Evolutionary conservation across 2,329 filamentous ascomycete species (phyloP).

Genomic region (Penicillium frequentans): DNA sequence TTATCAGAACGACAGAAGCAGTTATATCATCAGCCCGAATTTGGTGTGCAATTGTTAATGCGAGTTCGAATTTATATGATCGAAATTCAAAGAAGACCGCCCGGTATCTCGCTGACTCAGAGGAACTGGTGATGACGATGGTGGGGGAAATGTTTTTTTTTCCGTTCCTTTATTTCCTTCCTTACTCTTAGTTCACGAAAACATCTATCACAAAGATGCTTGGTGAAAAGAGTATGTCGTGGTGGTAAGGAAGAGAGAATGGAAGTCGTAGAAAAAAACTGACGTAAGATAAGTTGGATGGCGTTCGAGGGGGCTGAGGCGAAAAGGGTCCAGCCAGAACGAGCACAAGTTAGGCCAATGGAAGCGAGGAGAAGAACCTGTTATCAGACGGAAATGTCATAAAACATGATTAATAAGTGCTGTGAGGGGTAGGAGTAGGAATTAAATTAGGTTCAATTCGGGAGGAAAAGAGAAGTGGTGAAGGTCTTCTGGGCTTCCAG

Average conservation of each 20-base stretch:
- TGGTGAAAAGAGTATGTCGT: background rate
- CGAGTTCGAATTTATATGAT: background rate
- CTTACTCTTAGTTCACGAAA: background rate
- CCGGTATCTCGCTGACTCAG: background rate
- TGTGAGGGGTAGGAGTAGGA: constrained; percentile 10
- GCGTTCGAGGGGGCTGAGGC: constrained; percentile 18
- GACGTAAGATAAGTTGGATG: constrained; percentile 17
- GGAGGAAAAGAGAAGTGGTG: background rate
- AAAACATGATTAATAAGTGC: constrained; percentile 23
- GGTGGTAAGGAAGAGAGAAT: background rate
- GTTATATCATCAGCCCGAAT: constrained; percentile 11
- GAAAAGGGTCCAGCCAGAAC: constrained; percentile 21
- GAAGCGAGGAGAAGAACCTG: constrained; percentile 9
- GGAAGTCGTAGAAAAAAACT: constrained; percentile 4
- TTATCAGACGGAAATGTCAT: constrained; percentile 16
- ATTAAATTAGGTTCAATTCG: background rate
- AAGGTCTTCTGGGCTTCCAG: background rate
- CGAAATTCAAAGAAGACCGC: background rate
- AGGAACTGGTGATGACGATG: background rate
- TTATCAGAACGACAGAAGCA: background rate
- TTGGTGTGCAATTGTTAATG: background rate
- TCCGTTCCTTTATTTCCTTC: background rate
- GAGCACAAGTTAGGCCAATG: constrained; percentile 12
- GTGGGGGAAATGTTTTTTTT: background rate
- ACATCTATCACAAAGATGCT: background rate